Base-by-base conservation (phyloP, 139 green algal species). In the Chlamydomonas eustigma region DNA sequence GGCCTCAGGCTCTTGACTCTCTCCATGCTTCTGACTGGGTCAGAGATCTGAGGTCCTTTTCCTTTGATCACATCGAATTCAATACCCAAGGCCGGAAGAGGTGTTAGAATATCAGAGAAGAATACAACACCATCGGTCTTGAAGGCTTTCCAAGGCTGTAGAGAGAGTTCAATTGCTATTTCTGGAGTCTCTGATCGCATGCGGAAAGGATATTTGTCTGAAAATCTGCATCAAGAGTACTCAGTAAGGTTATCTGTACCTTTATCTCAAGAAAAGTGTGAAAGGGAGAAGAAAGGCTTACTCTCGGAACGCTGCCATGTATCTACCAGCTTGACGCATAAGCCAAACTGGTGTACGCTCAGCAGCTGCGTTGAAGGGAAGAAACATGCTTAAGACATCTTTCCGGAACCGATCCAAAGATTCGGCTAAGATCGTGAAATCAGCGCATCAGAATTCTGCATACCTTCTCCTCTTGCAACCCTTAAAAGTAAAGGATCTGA, bases 51-150 rank as follows among this genome's bases (percentile, higher is more conserved):
- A 18, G 82, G 82, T 2, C 78, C 82, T 82, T 95, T 98, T 76
- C 92, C 92, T 81, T 96, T 97, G 71, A 98, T 81, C 4, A 99
- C 91, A 77, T 99, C 96, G 84, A 99, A 99, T 76, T 99, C 94
- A 28, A 99, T 92, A 73, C 96, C 96, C 51, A 99, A 70, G 1
- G 94, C 91, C 12, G 96, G 96, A 71, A 99, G 88, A 0, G 95
- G 95, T 2, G 96, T 99, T 28, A 99, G 88, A 74, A 99, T 99
- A 85, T 99, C 96, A 44, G 86, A 94, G 89, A 99, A 99, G 86
- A 99, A 97, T 85, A 99, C 98, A 66, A 99, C 95, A 51, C 92
- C 96, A 72, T 99, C 96, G 0, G 96, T 84, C 33, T 91, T 81
- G 83, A 98, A 99, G 0, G 95, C 90, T 18, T 88, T 76, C 89